Base-by-base conservation (phyloP, 2,329 filamentous ascomycete genomes). In the Penicillium fuscoglaucum region DNA sequence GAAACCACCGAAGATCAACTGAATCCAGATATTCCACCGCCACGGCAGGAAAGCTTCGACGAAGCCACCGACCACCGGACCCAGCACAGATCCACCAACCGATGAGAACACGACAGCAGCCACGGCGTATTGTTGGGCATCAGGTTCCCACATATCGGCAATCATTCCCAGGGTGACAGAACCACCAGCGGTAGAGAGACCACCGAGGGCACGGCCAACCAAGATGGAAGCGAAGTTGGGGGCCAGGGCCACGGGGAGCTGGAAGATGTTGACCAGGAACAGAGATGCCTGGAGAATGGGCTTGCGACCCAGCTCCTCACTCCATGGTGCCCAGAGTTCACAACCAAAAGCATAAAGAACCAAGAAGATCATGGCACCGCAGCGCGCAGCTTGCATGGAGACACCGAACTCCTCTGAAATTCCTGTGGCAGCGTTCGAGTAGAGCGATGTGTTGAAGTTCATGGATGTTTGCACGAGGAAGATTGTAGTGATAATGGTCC, bases 281-380 rank as follows among this genome's bases (percentile, higher is more conserved):
- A 95, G 76, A 39, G 86, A 90, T 26, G 83, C 76, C 79, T 93
- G 90, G 24, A 93, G 80, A 55, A 95, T 83, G 1, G 87, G 87
- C 79, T 87, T 89, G 50, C 91, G 85, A 21, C 91, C 91, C 50
- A 93, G 80, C 68, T 95, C 91, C 72, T 96, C 91, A 46, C 86
- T 90, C 89, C 90, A 95, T 0, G 91, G 91, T 0, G 91, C 91
- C 91, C 91, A 95, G 0, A 93, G 82, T 74, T 95, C 91, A 72
- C 91, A 95, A 37, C 91, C 91, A 71, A 95, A 93, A 39, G 90
- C 90, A 72, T 96, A 95, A 2, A 87, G 74, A 51, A 95, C 82
- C 40, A 96, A 77, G 77, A 93, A 95, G 61, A 92, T 84, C 77
- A 90, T 88, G 59, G 90, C 89, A 70, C 90, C 90, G 57, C 85